Conservation (phyloP, 495 filamentous ascomycete genomes). For the Xanthoparmelia taractica region DNA sequence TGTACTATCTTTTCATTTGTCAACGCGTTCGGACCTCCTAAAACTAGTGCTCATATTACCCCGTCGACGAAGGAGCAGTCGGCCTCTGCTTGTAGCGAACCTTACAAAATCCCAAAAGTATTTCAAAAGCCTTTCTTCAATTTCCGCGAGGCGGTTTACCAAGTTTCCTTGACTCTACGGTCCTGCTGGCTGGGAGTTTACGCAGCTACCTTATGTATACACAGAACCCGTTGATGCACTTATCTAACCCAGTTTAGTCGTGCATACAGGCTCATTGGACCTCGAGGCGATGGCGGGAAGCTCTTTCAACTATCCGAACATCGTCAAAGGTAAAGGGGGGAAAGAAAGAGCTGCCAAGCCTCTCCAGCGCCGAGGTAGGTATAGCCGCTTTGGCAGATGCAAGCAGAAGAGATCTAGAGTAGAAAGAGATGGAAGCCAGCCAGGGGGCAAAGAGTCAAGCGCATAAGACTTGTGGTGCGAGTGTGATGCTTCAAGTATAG, state of each 20-base stretch:
- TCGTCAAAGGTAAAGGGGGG: background rate
- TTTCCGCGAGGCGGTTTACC: background rate
- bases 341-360: background rate
- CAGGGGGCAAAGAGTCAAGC: background rate
- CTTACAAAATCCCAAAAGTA: background rate
- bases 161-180: background rate
- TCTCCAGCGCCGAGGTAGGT: background rate
- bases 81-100: constrained; percentile 13
- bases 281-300: background rate
- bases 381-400: background rate
- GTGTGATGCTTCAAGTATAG: background rate
- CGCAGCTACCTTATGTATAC: background rate
- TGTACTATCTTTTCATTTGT: constrained; percentile 14
- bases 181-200: background rate
- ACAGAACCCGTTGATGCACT: background rate
- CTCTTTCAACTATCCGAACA: background rate
- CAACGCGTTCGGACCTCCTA: constrained; percentile 10
- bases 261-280: background rate
- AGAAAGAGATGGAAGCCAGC: background rate
- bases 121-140: background rate
- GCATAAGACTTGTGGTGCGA: background rate
- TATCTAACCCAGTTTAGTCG: background rate
- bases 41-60: constrained; percentile 16
- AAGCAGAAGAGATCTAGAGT: background rate
- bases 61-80: constrained; percentile 14